Evolutionary conservation across 2,329 filamentous ascomycete species (phyloP), one percentile per base, ranked within the genome.

Genomic region (Orbilia blumenaviensis): DNA sequence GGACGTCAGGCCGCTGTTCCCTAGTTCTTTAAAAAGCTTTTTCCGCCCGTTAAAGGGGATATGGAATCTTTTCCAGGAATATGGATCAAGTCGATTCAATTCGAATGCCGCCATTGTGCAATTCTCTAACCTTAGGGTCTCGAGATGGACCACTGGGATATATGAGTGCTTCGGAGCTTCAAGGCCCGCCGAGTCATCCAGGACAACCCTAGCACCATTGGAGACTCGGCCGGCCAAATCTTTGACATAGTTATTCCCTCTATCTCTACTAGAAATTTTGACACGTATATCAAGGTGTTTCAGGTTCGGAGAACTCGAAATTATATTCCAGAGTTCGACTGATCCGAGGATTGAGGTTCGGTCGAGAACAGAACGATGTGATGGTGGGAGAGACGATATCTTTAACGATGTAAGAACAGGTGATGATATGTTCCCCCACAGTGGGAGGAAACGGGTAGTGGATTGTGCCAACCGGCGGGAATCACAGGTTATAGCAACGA

Each of bases 11-110:
- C 21, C 58, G 1, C 42, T 48, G 25, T 21, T 50, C 5, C 50
- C 41, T 12, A 76, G 23, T 9, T 69, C 64, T 14, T 61, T 41
- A n/a, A 76, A 76, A 0, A 76, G 41, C 16, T 61, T 61, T 38
- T 76, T 76, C 10, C 72, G 72, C n/a, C 72, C 72, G 29, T 76
- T 76, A n/a, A 60, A 76, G 3, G 72, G 72, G 2, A 76, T 69
- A 18, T 69, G 64, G 6, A 76, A 16, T 16, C 46, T 21, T 29
- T 66, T 44, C 38, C 67, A 58, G 2, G 48, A 41, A 29, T 42
- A 29, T 2, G 72, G 72, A 27, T 34, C 64, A 3, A 76, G 42
- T n/a, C 64, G 56, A 18, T 76, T 76, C 16, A 69, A 66, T 23
- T 76, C 72, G 34, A 69, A 76, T 9, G 56, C 48, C 3, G 46